phyloP scores from a whole-genome alignment of 768 basidiomycete species.

The Lactarius quietus region DNA sequence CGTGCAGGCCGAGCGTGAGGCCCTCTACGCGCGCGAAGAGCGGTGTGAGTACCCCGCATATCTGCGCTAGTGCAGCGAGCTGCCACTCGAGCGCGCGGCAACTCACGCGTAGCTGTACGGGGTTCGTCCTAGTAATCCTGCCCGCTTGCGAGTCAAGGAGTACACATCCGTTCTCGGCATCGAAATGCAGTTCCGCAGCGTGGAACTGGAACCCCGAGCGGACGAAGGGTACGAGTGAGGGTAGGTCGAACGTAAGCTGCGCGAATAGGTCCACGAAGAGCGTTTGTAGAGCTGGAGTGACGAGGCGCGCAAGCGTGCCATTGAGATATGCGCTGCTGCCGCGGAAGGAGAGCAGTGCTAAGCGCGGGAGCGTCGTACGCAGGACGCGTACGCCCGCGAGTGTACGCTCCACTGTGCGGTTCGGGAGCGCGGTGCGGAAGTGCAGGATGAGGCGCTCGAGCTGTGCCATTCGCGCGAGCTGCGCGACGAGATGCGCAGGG shows the following conservation, averaged over 20 bases:
- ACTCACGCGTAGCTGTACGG: not conserved
- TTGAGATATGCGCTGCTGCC: conserved; percentile 7
- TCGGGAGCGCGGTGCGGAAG: not conserved
- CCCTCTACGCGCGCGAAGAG: not conserved
- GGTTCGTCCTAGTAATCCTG: not conserved
- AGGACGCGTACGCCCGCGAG: not conserved
- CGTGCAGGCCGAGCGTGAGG: conserved; percentile 3
- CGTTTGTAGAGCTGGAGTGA: not conserved
- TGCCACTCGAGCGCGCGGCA: conserved; percentile 1
- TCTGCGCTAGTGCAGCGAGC: not conserved
- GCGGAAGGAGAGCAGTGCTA: conserved; percentile 1
- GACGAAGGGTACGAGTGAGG: not conserved
- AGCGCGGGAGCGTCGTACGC: not conserved
- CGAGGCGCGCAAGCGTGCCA: not conserved
- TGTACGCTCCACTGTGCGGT: not conserved
- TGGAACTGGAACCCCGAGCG: not conserved
- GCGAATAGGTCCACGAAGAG: conserved; percentile 8
- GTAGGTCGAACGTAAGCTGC: conserved; percentile 6
- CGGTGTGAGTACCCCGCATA: conserved; percentile 4
- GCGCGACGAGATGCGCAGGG: not conserved
- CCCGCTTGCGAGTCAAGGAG: conserved; percentile 1
- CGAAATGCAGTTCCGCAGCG: not conserved
- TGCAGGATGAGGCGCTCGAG: conserved; percentile 9
- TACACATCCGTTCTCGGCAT: not conserved
- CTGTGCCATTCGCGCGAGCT: conserved; percentile 4